phyloP scores from a whole-genome alignment of 2,329 filamentous ascomycete genomes.

The Penicillium brasilianum region DNA sequence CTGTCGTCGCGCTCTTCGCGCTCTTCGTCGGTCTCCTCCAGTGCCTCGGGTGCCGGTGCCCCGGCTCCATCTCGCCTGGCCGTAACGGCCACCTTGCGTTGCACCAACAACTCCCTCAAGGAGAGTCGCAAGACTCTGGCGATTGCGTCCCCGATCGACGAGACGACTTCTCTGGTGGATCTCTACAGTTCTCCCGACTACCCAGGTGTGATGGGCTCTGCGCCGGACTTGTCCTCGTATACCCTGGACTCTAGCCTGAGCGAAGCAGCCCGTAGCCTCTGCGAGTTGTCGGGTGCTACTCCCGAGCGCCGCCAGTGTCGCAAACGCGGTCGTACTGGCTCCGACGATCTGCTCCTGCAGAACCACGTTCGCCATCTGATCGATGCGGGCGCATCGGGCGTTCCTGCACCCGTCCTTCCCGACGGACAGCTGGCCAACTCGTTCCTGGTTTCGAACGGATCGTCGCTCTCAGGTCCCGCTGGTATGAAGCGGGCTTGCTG shows the following conservation, averaged over 20 bases:
- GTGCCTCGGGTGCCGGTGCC: slow-evolving; percentile 40
- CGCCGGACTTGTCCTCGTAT: slow-evolving; percentile 44
- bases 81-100: slow-evolving; percentile 48
- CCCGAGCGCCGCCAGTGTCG: slow-evolving; percentile 38
- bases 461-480: slow-evolving; percentile 40
- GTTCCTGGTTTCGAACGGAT: slow-evolving; percentile 36
- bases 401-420: slow-evolving; percentile 34
- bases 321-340: slow-evolving; percentile 48
- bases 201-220: slow-evolving; percentile 28
- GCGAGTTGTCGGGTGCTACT: slow-evolving; percentile 45
- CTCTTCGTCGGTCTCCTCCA: slow-evolving; percentile 55
- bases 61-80: slow-evolving; percentile 41
- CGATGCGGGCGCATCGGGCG: slow-evolving; percentile 32
- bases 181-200: slow-evolving; percentile 46
- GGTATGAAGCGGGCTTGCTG: slow-evolving; percentile 51
- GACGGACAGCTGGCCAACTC: slow-evolving; percentile 41
- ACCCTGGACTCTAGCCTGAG: slow-evolving; percentile 40
- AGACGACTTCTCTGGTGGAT: slow-evolving; percentile 38
- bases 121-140: slow-evolving; percentile 43
- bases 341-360: slow-evolving; percentile 46
- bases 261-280: slow-evolving; percentile 49
- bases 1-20: slow-evolving; percentile 60
- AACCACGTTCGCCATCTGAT: slow-evolving; percentile 47
- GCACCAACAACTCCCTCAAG: slow-evolving; percentile 45
- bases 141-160: slow-evolving; percentile 47